Base-by-base conservation (phyloP, 768 basidiomycete species). In the Tulasnella sp. region DNA sequence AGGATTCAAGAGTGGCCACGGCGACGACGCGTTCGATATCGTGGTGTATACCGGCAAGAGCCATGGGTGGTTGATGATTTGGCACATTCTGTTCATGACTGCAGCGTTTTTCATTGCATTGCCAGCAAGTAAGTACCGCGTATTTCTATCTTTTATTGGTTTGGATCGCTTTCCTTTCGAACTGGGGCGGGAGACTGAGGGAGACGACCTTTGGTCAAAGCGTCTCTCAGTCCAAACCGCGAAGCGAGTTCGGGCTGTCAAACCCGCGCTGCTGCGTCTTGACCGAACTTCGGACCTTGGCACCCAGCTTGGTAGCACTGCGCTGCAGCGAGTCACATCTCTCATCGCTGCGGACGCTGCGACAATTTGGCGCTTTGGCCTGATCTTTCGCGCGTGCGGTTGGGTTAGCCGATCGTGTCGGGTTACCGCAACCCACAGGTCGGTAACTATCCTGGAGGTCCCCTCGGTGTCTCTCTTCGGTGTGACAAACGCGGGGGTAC, bases 21-120 rank as follows among this genome's bases (percentile, higher is more conserved):
- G 74, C 0, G 70, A 70, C 29, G 77, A 77, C 32, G 77, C 77
- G 42, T 77, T 77, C 67, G 77, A 77, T 32, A 73, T 70, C 16
- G 70, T 77, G 15, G 77, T 71, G 16, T 77, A 77, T 29, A 23
- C 44, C 15, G 69, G 44, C 20, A 76, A 76, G 40, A 71, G 70
- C 40, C 79, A 84, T 35, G 87, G 89, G 48, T 88, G 91, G 83
- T 90, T 95, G 78, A 93, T 96, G 86, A 85, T 88, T 57, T 82
- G 90, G 3, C 96, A 98, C 83, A 89, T 87, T n/a, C 76, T 91
- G 5, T 88, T 89, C 81, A 93, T 95, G 91, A 86, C 84, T 77
- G 83, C 91, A 2, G 95, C 94, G 20, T 97, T 94, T 84, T 95
- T 98, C 82, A 88, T 90, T 18, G 89, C 90, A 16, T 87, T 98